Evolutionary conservation across 1,284 basidiomycete genomes (phyloP).

Genomic region (Uromyces viciae-fabae): DNA sequence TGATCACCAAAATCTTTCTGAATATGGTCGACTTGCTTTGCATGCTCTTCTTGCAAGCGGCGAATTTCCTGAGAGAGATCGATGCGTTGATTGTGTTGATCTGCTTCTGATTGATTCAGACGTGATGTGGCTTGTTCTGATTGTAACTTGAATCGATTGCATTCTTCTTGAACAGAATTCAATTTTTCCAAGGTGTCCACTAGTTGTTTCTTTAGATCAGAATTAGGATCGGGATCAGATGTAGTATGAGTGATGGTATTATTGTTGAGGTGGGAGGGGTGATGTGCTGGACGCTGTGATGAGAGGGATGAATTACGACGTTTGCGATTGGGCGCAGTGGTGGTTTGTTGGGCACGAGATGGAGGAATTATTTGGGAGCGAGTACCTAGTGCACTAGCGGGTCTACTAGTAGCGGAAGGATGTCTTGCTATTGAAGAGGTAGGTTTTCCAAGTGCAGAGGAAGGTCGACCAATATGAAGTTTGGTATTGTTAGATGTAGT

Average conservation of each 20-base stretch:
- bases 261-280: neutral
- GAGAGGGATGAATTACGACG: slow-evolving; percentile 25
- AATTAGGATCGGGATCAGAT: neutral
- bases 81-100: slow-evolving; percentile 12
- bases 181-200: neutral
- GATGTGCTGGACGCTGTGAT: neutral
- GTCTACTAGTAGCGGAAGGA: neutral
- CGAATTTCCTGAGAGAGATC: slow-evolving; percentile 2
- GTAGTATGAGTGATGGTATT: neutral
- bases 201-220: slow-evolving; percentile 7
- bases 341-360: neutral
- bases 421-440: neutral
- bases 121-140: neutral
- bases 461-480: neutral
- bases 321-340: neutral
- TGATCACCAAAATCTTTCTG: neutral
- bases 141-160: neutral
- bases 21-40: neutral
- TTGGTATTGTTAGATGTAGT: neutral
- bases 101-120: neutral
- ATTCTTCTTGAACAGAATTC: slow-evolving; percentile 8
- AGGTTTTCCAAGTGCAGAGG: neutral
- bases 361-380: neutral
- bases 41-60: neutral
- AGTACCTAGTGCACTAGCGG: slow-evolving; percentile 20